These are phyloP conservation scores for Colletotrichum viniferum DNA, from an alignment of 2,329 filamentous ascomycete species.

Conservation along the genomic window DNA sequence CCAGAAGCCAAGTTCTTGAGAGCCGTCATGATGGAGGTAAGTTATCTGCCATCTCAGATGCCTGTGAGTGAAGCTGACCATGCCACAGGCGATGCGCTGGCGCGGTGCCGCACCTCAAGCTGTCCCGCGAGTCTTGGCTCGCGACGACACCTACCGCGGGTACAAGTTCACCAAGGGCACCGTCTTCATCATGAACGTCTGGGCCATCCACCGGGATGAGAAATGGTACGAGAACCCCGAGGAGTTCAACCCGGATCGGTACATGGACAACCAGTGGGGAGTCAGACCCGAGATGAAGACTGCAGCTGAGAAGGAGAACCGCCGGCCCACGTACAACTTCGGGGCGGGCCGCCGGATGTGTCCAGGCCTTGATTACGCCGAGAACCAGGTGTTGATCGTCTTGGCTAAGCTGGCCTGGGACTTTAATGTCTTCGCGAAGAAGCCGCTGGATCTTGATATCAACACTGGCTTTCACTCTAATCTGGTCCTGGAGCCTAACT, in stretches of 20 bases:
- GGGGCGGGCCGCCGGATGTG: slow-evolving; percentile 53
- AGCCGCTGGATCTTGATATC: slow-evolving; percentile 27
- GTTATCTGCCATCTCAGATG: background rate
- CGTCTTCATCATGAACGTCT: slow-evolving; percentile 41
- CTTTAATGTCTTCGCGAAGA: slow-evolving; percentile 38
- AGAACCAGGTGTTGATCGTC: slow-evolving; percentile 44
- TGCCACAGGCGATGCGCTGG: slow-evolving; percentile 33
- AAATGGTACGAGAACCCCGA: slow-evolving; percentile 27
- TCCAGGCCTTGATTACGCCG: slow-evolving; percentile 52
- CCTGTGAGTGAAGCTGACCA: background rate
- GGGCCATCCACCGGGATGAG: slow-evolving; percentile 29
- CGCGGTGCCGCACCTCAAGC: slow-evolving; percentile 47
- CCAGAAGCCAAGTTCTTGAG: slow-evolving; percentile 26
- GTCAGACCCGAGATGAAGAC: slow-evolving; percentile 4
- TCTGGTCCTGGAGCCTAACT: slow-evolving; percentile 22
- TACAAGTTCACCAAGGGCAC: slow-evolving; percentile 54
- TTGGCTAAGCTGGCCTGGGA: slow-evolving; percentile 53
- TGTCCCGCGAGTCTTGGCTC: slow-evolving; percentile 48
- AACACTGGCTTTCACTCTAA: slow-evolving; percentile 28
- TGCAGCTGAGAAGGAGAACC: slow-evolving; percentile 8
- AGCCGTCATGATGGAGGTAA: slow-evolving; percentile 24
- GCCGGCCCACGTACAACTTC: slow-evolving; percentile 43
- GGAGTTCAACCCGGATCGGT: slow-evolving; percentile 30
- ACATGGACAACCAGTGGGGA: slow-evolving; percentile 22
- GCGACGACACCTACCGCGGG: slow-evolving; percentile 52